Base-by-base conservation (phyloP, 2,329 filamentous ascomycete species). In the Calonectria fujianensis region DNA sequence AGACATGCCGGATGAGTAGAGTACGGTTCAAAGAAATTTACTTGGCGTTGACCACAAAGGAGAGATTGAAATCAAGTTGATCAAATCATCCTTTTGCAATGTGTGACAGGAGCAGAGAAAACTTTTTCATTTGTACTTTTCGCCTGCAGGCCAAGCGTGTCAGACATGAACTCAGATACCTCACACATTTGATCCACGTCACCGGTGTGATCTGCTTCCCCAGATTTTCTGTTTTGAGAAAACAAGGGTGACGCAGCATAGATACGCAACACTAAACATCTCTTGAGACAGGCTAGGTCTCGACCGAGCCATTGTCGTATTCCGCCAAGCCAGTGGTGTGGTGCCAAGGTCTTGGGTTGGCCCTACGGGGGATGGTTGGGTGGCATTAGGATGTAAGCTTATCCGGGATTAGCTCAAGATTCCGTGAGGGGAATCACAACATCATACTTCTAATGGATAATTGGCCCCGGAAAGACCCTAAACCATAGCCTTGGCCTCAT, bases 381-480 rank as follows among this genome's bases (percentile, higher is more conserved):
- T 64, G 41, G 35, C 35, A 64, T 64, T 39, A 64, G 39, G 29
- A 64, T 64, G 61, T 64, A 64, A 64, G 61, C 61, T 64, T 64
- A 64, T 64, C 61, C 61, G 29, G 48, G 64, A 67, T 51, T 67
- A 54, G 32, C 64, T 67, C 45, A 20, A 31, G 31, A n/a, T 39
- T n/a, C n/a, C 9, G 18, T 18, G 13, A 16, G 29, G 27, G n/a
- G 5, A 48, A 48, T 27, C 32, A 18, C 5, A 35, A 16, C 29
- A 35, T 4, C 35, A 16, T n/a, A 39, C 7, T 39, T 39, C 13
- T 27, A 9, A n/a, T 27, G 35, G 13, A 5, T 20, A 3, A 61
- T 61, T 41, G 57, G 57, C n/a, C 16, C n/a, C n/a, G n/a, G 14
- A 24, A 27, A 27, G 16, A 8, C 2, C 13, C 57, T 9, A 3